Conservation (phyloP, 257 asterid genomes). For the Ballota nigra region DNA sequence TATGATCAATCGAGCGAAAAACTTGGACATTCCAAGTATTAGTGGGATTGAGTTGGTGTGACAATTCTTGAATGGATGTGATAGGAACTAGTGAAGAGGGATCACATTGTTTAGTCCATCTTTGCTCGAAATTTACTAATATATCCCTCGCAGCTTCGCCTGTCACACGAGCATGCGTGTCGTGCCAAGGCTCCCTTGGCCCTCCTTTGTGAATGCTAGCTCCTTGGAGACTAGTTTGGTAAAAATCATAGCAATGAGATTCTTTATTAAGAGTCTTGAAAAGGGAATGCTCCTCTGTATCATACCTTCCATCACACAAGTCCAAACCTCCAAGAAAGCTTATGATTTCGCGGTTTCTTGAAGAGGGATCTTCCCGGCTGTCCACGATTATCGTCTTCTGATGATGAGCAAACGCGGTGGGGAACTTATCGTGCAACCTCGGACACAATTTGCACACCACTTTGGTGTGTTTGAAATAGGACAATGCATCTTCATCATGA, state of each 20-base stretch:
- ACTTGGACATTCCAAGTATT: slow-evolving; percentile 81
- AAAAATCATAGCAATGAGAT: slow-evolving; percentile 74
- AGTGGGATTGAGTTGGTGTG: slow-evolving; percentile 33
- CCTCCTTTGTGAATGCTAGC: slow-evolving; percentile 89
- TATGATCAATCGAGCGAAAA: slow-evolving; percentile 76
- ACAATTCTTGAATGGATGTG: slow-evolving; percentile 52
- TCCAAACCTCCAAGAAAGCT: slow-evolving; percentile 86
- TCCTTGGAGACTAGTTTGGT: slow-evolving; percentile 77
- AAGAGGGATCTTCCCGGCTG: slow-evolving; percentile 37
- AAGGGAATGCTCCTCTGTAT: slow-evolving; percentile 75
- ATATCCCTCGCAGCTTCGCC: slow-evolving; percentile 79
- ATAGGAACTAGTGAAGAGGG: slow-evolving; percentile 53
- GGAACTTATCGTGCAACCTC: slow-evolving; percentile 66
- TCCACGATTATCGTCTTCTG: slow-evolving; percentile 72
- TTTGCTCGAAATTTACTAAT: slow-evolving; percentile 73
- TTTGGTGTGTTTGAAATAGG: slow-evolving; percentile 75
- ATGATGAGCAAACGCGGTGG: slow-evolving; percentile 80
- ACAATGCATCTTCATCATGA: slow-evolving; percentile 66
- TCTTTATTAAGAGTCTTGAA: slow-evolving; percentile 71
- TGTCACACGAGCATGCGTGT: slow-evolving; percentile 66
- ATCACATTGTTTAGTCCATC: slow-evolving; percentile 84
- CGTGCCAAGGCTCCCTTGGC: slow-evolving; percentile 97
- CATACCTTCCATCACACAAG: slow-evolving; percentile 91
- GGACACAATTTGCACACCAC: slow-evolving; percentile 72
- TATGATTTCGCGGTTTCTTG: slow-evolving; percentile 60